Evolutionary conservation across 2,329 filamentous ascomycete genomes (phyloP), one percentile per base, ranked within the genome.

Genomic region (Claviceps spartinae): DNA sequence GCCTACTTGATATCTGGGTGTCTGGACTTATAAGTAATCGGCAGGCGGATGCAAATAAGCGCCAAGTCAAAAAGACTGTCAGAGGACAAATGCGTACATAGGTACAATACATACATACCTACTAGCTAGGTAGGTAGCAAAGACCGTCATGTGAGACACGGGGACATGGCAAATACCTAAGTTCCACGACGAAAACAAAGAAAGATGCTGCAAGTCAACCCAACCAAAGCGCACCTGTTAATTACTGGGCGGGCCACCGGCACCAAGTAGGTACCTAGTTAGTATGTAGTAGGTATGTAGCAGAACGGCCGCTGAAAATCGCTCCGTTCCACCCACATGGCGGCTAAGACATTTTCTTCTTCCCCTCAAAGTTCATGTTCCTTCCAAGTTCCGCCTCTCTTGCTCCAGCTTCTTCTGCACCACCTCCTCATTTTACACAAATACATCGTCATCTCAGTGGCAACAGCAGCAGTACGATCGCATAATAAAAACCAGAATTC

Each of bases 241-340:
- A 18, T 4, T 9, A 43, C 18, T 20, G 22, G 18, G 9, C 22
- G 41, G 18, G 41, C 41, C 6, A 22, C 16, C 11, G 42, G 38
- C 38, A 8, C 38, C n/a, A 11, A 37, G 20, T 22, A 22, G 22
- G 22, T 18, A 3, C 40, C 42, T 16, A 26, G 20, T 1, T 18
- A 18, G 18, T 18, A 18, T 18, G 18, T 18, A 18, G 18, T 18
- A 18, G 18, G 18, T 18, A 18, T 18, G 26, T 14, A 16, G 49
- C 18, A 18, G 18, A 1, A 37, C 51, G 49, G 50, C 44, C 50
- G 50, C 53, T 38, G 53, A 38, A 42, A 26, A 20, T 49, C 43
- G 53, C 43, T 43, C 50, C 53, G 44, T 52, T 44, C 50, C 48
- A 53, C 48, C 48, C 50, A 26, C 48, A 50, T 34, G 38, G 53